These are phyloP conservation scores for Russula olivacea DNA, from an alignment of 768 basidiomycete genomes.

Conservation along the genomic window DNA sequence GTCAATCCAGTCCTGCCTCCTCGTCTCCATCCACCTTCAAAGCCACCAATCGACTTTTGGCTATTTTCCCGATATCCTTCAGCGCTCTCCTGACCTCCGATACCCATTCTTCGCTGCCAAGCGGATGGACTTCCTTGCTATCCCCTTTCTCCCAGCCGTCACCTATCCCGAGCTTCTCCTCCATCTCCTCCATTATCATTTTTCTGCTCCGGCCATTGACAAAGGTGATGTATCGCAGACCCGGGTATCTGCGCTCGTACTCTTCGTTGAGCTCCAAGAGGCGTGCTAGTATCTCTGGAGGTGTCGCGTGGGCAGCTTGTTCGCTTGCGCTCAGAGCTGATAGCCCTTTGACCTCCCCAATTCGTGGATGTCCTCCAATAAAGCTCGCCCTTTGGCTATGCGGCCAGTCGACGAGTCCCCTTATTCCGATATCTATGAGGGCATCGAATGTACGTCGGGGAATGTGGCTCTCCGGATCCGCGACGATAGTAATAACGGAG, in stretches of 20 bases:
- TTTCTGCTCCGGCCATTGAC: conserved; percentile 78
- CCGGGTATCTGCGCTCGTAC: conserved; percentile 69
- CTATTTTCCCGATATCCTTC: conserved; percentile 67
- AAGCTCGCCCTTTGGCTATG: conserved; percentile 50
- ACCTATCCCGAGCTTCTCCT: conserved; percentile 49
- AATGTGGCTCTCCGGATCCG: conserved; percentile 5
- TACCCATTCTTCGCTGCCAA: conserved; percentile 48
- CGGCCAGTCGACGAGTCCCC: conserved; percentile 49
- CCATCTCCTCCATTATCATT: conserved; percentile 74
- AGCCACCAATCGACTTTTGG: conserved; percentile 54
- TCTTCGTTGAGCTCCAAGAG: conserved; percentile 68
- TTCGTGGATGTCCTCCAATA: conserved; percentile 81
- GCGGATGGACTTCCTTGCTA: conserved; percentile 36
- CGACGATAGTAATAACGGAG: conserved; percentile 45
- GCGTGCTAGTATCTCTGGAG: conserved; percentile 66
- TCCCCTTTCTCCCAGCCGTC: conserved; percentile 41
- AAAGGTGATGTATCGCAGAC: conserved; percentile 85
- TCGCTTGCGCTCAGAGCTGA: conserved; percentile 74
- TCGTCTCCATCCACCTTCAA: conserved; percentile 37
- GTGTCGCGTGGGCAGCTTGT: conserved; percentile 59
- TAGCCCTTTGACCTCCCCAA: conserved; percentile 74
- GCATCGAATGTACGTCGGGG: conserved; percentile 37
- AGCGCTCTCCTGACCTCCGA: conserved; percentile 69
- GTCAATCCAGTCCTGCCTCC: conserved; percentile 3
- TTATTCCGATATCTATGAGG: conserved; percentile 51